Conservation (phyloP, 2,329 filamentous ascomycete species). For the Fusarium miscanthi region DNA sequence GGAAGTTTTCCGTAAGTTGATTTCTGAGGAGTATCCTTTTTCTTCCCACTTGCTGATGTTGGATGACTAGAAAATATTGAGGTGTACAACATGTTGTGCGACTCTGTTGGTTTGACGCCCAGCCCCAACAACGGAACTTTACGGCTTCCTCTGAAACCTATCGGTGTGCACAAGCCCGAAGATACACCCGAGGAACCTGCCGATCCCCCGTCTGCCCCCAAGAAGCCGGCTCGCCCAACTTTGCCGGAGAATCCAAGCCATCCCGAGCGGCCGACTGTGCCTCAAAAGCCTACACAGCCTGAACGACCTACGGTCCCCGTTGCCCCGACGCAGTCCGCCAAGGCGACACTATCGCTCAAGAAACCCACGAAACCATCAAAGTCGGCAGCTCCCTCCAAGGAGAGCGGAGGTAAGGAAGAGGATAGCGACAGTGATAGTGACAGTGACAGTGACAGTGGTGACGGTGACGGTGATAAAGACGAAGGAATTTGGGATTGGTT, state of each 20-base stretch:
- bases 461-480: constrained; percentile 45
- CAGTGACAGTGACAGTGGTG: constrained; percentile 18
- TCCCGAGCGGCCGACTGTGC: constrained; percentile 27
- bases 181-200: constrained; percentile 60
- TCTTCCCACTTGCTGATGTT: constrained; percentile 40
- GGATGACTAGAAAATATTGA: constrained; percentile 89
- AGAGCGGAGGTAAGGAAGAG: constrained; percentile 17
- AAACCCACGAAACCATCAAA: constrained; percentile 31
- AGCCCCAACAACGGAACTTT: constrained; percentile 90
- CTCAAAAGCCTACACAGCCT: constrained; percentile 30
- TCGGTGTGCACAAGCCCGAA: constrained; percentile 69
- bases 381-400: constrained; percentile 24
- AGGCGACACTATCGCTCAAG: constrained; percentile 33
- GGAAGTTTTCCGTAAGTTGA: constrained; percentile 83
- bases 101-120: constrained; percentile 80
- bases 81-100: constrained; percentile 94
- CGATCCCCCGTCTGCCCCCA: constrained; percentile 57
- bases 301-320: constrained; percentile 22
- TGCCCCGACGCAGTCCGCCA: constrained; percentile 27
- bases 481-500: constrained; percentile 64
- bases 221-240: constrained; percentile 38
- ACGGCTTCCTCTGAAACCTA: constrained; percentile 72
- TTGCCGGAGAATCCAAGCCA: constrained; percentile 29
- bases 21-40: background rate
- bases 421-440: constrained; percentile 28